Base-by-base conservation (phyloP, 2,329 filamentous ascomycete genomes). In the Neoarthrinium moseri region DNA sequence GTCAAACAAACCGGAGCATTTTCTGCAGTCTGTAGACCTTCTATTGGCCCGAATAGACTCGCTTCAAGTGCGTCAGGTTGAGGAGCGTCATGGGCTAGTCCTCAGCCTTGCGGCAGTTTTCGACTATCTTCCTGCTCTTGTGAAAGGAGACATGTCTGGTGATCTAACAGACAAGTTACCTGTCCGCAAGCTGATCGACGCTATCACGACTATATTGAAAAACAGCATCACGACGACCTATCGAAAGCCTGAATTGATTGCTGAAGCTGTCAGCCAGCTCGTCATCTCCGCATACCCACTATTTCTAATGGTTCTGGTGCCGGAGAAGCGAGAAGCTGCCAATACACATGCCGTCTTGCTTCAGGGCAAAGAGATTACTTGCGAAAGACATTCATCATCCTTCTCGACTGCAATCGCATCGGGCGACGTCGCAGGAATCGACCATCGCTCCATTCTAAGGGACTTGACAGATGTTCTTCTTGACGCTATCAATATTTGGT, bases 41-140 rank as follows among this genome's bases (percentile, higher is more conserved):
- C 58, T 86, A 1, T 60, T 72, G 15, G 55, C 54, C 3, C 67
- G 70, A 4, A 59, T 87, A 11, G 58, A 63, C 29, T 55, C 56
- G 1, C 69, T 87, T 4, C 69, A 75, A 48, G 53, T 63, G 2
- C 73, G 84, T 24, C 82, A 89, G 56, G 77, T 84, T 3, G 85
- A 89, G 57, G 83, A 87, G 57, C 73, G 82, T 2, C 87, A 91
- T 57, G 87, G 87, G 0, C 64, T 89, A 4, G 58, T 88, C 1
- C 63, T 86, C 6, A 77, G 78, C 23, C 66, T 87, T n/a, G 78
- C 84, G 2, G 73, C 78, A 5, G 66, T 86, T 0, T 57, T 84
- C 4, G 73, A 83, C 42, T 61, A 63, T 5, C 55, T 79, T 10
- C 71, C 74, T 1, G 56, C 54, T 4, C 47, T 73, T 17, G 37